phyloP scores from a whole-genome alignment of 345 rosid genomes.

The Moricandia moricandioides region DNA sequence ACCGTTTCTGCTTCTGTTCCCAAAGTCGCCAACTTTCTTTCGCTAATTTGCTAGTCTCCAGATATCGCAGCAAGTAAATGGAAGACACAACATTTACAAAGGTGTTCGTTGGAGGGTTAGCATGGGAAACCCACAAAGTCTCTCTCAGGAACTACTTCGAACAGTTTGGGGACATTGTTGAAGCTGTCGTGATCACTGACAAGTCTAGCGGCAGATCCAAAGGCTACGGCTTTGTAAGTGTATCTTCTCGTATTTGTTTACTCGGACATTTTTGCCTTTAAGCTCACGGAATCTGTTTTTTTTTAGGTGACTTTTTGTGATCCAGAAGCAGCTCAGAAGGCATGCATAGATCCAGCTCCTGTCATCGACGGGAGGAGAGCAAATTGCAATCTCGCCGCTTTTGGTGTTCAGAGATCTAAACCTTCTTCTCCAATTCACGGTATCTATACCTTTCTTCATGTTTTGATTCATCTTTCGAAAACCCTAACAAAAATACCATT shows the following conservation, averaged over 20 bases:
- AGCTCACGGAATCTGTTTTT: constrained; percentile 12
- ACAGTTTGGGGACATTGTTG: constrained; percentile 97
- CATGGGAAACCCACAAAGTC: constrained; percentile 96
- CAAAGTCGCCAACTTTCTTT: constrained; percentile 20
- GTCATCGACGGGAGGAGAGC: constrained; percentile 98
- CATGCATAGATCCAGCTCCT: constrained; percentile 91
- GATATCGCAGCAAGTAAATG: not conserved
- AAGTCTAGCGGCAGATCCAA: constrained; percentile 98
- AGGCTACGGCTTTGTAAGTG: constrained; percentile 94
- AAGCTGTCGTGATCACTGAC: constrained; percentile 96
- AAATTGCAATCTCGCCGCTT: constrained; percentile 90
- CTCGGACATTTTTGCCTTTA: not conserved
- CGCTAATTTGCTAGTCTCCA: constrained; percentile 10
- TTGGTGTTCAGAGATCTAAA: constrained; percentile 96
- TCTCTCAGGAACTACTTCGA: constrained; percentile 92
- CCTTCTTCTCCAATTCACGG: constrained; percentile 93
- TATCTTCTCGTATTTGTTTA: not conserved
- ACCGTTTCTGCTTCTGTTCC: constrained; percentile 31
- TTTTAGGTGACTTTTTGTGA: constrained; percentile 85
- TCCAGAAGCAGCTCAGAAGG: constrained; percentile 91
- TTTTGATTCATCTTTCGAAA: constrained; percentile 1
- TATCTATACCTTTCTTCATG: constrained; percentile 20
- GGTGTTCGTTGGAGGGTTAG: constrained; percentile 96
- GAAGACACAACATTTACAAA: constrained; percentile 87
- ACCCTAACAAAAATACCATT: not conserved